Conservation (phyloP, 1,139 yeast genomes). For the Magnusiomyces fungicola region DNA sequence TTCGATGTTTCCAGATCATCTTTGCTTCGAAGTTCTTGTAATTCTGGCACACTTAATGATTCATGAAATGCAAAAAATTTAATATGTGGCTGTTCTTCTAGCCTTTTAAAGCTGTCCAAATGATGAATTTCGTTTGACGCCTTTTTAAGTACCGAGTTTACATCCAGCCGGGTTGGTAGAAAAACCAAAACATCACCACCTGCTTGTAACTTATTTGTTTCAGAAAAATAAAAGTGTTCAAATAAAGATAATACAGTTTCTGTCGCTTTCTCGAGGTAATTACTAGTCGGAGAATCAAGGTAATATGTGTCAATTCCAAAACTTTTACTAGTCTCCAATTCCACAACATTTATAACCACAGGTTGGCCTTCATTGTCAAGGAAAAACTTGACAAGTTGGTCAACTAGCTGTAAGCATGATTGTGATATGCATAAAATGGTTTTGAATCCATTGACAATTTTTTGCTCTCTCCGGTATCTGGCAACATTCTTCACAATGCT, state of each 20-base stretch:
- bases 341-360: slow-evolving; percentile 5
- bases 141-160: slow-evolving; percentile 60
- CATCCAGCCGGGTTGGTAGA: slow-evolving; percentile 83
- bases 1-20: slow-evolving; percentile 43
- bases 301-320: slow-evolving; percentile 68
- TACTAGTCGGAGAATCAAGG: slow-evolving; percentile 65
- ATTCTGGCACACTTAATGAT: background rate
- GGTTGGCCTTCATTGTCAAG: slow-evolving; percentile 33
- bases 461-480: slow-evolving; percentile 15
- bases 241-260: slow-evolving; percentile 44
- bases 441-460: slow-evolving; percentile 39
- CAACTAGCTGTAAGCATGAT: slow-evolving; percentile 2
- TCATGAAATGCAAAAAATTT: slow-evolving; percentile 2
- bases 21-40: background rate
- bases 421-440: slow-evolving; percentile 8
- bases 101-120: background rate
- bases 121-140: slow-evolving; percentile 24
- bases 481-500: slow-evolving; percentile 54
- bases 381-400: slow-evolving; percentile 37
- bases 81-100: background rate
- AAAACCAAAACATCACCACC: slow-evolving; percentile 75
- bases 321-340: background rate
- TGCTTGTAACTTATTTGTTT: slow-evolving; percentile 51
- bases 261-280: slow-evolving; percentile 66
- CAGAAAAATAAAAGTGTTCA: slow-evolving; percentile 58